These are phyloP conservation scores for Nakaseomyces kungkrabaensis DNA, from an alignment of 1,139 yeast genomes.

Conservation along the genomic window DNA sequence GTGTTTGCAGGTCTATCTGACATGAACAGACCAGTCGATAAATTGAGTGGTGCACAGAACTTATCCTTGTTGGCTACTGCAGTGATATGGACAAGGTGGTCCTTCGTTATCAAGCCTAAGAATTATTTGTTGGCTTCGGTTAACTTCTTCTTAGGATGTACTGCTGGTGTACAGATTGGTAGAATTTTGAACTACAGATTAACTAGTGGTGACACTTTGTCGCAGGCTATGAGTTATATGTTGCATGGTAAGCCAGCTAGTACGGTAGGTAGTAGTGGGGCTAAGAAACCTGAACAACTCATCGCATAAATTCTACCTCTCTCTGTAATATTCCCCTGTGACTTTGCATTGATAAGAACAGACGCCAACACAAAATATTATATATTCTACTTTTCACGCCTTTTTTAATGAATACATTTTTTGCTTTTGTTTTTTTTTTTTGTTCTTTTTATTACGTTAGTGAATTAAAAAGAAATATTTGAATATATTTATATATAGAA, in stretches of 20 bases:
- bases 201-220: constrained; percentile 40
- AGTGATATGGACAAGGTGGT: constrained; percentile 97
- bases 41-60: constrained; percentile 85
- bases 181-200: constrained; percentile 61
- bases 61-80: constrained; percentile 83
- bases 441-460: too few relatives aligned
- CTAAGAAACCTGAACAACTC: constrained; percentile 1
- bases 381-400: too few relatives aligned
- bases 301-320: not conserved
- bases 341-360: too few relatives aligned
- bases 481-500: too few relatives aligned
- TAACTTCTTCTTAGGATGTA: constrained; percentile 84
- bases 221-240: constrained; percentile 50
- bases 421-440: too few relatives aligned
- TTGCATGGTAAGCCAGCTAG: constrained; percentile 34
- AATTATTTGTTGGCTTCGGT: constrained; percentile 84
- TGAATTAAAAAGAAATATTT: too few relatives aligned
- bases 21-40: constrained; percentile 82
- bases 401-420: too few relatives aligned
- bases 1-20: constrained; percentile 88
- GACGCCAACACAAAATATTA: too few relatives aligned
- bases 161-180: constrained; percentile 74
- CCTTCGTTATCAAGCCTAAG: constrained; percentile 83
- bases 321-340: too few relatives aligned
- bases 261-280: not conserved